Evolutionary conservation across 257 asterid species (phyloP), one percentile per base, ranked within the genome.

Genomic region (Echium plantagineum): DNA sequence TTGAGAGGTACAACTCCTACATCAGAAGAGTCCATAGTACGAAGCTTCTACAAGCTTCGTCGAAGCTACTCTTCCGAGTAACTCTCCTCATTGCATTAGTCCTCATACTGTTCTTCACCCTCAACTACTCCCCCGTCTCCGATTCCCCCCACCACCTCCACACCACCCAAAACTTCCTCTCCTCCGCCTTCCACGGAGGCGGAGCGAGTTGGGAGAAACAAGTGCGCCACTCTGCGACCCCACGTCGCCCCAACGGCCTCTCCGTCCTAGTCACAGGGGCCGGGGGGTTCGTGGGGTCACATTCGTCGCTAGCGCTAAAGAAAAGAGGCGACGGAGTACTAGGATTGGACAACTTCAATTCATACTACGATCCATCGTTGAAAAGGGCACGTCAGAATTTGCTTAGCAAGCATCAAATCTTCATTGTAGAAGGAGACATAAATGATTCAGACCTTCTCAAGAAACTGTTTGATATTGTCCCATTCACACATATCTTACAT

Each of bases 211-310:
- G 94, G 94, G 96, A 83, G 71, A 90, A 90, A 59, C 85, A 79
- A n/a, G 89, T 90, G 55, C 94, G 90, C 13, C 91, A 73, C 60
- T 87, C 97, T 59, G 57, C 96, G 54, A 90, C 97, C 1, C 96
- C 96, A 10, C 87, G 82, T 53, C 94, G 95, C 22, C 77, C 83
- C 49, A 73, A 85, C 58, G 97, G 97, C 0, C 73, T 87, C 72
- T 87, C 97, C 9, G 85, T 90, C 22, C 71, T 90, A 3, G 94
- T 90, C 57, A 90, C 97, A 1, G 97, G 97, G 3, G 97, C 97
- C 0, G 95, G 78, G 16, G 97, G 97, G 0, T 90, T 90, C 63
- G 97, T 90, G 7, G 97, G 97, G 0, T 75, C 87, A 4, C 97
- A 90, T 61, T 90, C 89, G 72, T 80, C 97, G 10, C 60, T 87